Evolutionary conservation across 108 stramenopile species (phyloP).

Genomic region (Fragilaria radians): DNA sequence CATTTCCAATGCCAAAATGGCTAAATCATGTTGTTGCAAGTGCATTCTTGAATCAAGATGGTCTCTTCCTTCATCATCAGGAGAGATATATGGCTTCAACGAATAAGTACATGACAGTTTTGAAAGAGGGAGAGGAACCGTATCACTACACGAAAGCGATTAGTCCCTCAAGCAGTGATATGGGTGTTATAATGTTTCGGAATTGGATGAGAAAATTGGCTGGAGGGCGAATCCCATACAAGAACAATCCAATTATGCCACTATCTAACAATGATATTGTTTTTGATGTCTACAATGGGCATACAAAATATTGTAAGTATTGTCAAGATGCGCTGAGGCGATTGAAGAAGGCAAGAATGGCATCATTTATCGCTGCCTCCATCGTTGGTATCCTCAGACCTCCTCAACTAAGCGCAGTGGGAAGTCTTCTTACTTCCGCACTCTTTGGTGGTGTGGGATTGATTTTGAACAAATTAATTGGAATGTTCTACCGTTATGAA

Average conservation of each 20-base stretch:
- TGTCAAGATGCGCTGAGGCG: conserved; percentile 18
- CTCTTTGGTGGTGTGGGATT: conserved; percentile 17
- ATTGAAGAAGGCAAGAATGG: conserved; percentile 10
- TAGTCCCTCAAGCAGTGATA: conserved; percentile 14
- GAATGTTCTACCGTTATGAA: conserved; percentile 17
- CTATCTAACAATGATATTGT: conserved; percentile 9
- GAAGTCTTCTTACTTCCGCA: conserved; percentile 1
- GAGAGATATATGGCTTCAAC: conserved; percentile 14
- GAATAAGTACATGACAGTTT: conserved; percentile 7
- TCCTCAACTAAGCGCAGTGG: conserved; percentile 8
- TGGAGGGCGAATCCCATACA: conserved; percentile 24
- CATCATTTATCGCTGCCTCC: conserved; percentile 10
- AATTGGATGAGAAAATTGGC: conserved; percentile 23
- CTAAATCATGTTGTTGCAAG: conserved; percentile 21
- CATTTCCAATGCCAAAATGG: conserved; percentile 25
- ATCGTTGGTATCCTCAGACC: conserved; percentile 14
- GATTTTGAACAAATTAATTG: conserved; percentile 17
- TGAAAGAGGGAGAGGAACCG: conserved; percentile 1
- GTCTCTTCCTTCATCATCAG: conserved; percentile 25
- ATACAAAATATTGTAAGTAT: conserved; percentile 23
- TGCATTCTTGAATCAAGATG: conserved; percentile 28
- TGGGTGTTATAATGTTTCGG: conserved; percentile 28
- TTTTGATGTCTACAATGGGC: conserved; percentile 27
- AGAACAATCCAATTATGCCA: conserved; percentile 16
- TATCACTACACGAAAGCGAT: conserved; percentile 17